Base-by-base conservation (phyloP, 192 early-diverging fungal genomes). In the Borealophlyctis nickersoniae region DNA sequence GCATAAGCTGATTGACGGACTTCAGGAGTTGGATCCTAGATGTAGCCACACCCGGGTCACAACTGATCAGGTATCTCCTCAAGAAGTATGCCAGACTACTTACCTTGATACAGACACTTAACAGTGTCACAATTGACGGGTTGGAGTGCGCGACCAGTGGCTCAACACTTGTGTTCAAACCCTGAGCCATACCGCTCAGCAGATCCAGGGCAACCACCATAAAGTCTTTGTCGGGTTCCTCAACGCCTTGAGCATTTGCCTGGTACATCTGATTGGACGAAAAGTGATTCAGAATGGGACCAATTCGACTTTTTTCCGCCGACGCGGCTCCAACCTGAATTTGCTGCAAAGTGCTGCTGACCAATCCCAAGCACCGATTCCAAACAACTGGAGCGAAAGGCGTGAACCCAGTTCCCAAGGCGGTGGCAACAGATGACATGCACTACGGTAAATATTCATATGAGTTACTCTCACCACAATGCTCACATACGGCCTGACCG, bases 1-100 rank as follows among this genome's bases (percentile, higher is more conserved):
- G 95, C 96, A 77, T 91, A 98, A 14, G 98, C 88, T 34, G 91
- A 93, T 75, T 98, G 95, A 55, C 93, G 88, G 32, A 99, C 94
- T 63, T 98, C 89, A 16, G 84, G 52, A 24, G 73, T 70, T 2
- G 45, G 56, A 59, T 89, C 81, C 78, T 85, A 45, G n/a, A n/a
- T n/a, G n/a, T 23, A 57, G 2, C 49, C 49, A 57, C 58, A 59
- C 53, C 3, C 52, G 29, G 16, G 23, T 52, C 32, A 23, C 22
- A 16, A 28, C 62, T 23, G 19, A n/a, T 27, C 27, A 13, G 19
- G 22, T 11, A 16, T 11, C 52, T 50, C 23, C 26, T 28, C 23
- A 1, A 33, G 22, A n/a, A n/a, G n/a, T 36, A 30, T 24, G 31
- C 2, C 32, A 33, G 52, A 16, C 36, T 45, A 75, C 76, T 62